These are phyloP conservation scores for Chiua sp. DNA, from an alignment of 1,284 basidiomycete species.

Conservation along the genomic window DNA sequence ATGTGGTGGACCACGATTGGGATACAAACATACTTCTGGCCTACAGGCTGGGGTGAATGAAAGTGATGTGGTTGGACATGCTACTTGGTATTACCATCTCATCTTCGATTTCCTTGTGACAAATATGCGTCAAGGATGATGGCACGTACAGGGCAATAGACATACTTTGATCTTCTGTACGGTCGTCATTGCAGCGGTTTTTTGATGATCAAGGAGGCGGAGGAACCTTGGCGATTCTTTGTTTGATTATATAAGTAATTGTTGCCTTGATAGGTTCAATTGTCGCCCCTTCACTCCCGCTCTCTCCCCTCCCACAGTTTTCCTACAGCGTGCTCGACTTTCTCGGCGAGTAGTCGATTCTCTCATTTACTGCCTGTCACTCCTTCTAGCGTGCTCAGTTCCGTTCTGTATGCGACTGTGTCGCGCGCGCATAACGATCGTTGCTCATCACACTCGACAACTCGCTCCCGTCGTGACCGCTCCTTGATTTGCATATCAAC, in stretches of 20 bases:
- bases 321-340: constrained; percentile 3
- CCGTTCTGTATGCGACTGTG: constrained; percentile 65
- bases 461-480: constrained; percentile 37
- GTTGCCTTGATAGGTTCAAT: constrained; percentile 3
- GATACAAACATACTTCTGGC: constrained; percentile 56
- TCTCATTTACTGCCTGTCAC: constrained; percentile 35
- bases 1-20: constrained; percentile 5
- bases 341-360: constrained; percentile 8
- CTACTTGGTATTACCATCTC: constrained; percentile 75
- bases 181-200: constrained; percentile 70
- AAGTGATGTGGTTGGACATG: constrained; percentile 13
- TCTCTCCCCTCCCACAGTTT: not conserved
- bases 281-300: not conserved
- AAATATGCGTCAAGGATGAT: constrained; percentile 17
- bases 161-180: constrained; percentile 88
- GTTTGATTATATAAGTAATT: constrained; percentile 31
- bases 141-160: constrained; percentile 20
- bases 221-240: not conserved
- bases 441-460: constrained; percentile 22
- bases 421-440: constrained; percentile 48
- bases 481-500: constrained; percentile 18
- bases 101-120: constrained; percentile 87
- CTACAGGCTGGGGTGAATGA: constrained; percentile 38
- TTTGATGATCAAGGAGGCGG: constrained; percentile 2
- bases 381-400: constrained; percentile 36